Conservation (phyloP, 345 rosid genomes). For the Corymbia maculata region DNA sequence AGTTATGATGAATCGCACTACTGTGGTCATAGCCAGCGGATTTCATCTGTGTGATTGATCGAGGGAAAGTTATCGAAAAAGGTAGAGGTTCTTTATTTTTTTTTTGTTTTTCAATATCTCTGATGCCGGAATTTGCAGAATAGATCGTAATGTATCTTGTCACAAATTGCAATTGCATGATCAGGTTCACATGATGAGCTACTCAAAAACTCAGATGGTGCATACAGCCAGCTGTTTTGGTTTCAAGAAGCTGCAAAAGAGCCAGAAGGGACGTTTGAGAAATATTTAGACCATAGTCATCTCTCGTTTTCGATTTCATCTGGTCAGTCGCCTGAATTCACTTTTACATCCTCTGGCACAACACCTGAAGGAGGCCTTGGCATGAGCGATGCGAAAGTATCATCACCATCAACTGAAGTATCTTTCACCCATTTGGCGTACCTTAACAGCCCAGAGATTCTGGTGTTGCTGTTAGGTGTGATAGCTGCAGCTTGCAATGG, state of each 20-base stretch:
- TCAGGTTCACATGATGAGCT: conserved; percentile 17
- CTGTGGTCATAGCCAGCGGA: conserved; percentile 54
- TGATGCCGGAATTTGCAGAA: neutral
- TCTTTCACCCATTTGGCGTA: conserved; percentile 16
- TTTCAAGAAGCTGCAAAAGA: conserved; percentile 12
- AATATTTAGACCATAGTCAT: neutral
- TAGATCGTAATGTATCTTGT: no score
- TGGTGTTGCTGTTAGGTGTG: conserved; percentile 12
- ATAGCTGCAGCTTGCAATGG: conserved; percentile 15
- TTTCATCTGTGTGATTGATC: conserved; percentile 46
- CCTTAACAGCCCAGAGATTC: conserved; percentile 31
- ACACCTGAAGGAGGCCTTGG: neutral
- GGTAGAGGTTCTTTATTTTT: conserved; percentile 7
- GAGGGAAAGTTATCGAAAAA: conserved; percentile 51
- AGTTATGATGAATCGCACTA: conserved; percentile 54
- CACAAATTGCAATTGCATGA: neutral
- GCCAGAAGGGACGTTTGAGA: neutral
- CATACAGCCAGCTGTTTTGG: conserved; percentile 16
- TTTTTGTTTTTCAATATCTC: neutral
- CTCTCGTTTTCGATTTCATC: neutral
- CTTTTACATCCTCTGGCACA: neutral
- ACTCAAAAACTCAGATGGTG: conserved; percentile 13
- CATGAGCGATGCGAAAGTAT: neutral
- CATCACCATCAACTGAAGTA: neutral
- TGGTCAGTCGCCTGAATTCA: neutral